Percentiles rank a stretch among this genome's conserved stretches.
Evolutionary conservation across 2,329 filamentous ascomycete species (phyloP).

Genomic region (Talaromyces sp.): DNA sequence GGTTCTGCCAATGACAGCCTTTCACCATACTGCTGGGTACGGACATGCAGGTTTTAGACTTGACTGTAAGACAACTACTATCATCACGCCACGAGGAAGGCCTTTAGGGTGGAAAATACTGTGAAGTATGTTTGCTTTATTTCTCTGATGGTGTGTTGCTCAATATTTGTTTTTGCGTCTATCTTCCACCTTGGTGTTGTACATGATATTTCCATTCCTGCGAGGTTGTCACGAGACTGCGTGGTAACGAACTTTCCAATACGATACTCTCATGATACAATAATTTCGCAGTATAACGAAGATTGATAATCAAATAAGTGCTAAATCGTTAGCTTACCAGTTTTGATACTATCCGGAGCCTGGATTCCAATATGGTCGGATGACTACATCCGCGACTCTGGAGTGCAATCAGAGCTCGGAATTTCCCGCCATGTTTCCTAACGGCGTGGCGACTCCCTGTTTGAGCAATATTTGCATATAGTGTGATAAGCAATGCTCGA

Average conservation of each 20-base stretch:
- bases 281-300: background rate
- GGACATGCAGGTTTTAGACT: background rate
- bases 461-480: background rate
- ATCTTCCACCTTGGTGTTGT: background rate
- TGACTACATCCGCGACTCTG: background rate
- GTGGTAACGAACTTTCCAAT: background rate
- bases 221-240: background rate
- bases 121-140: background rate
- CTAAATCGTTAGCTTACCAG: background rate
- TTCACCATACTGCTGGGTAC: background rate
- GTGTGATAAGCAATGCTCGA: background rate
- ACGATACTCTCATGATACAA: background rate
- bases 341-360: background rate
- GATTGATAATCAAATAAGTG: background rate
- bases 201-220: background rate
- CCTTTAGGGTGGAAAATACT: background rate
- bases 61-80: background rate
- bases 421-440: background rate
- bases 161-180: background rate
- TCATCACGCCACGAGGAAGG: background rate
- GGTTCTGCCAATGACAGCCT: background rate
- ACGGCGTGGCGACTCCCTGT: background rate
- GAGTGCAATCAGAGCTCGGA: background rate
- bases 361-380: background rate
- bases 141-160: background rate